These are phyloP conservation scores for Margaritispora aquatica DNA, from an alignment of 495 filamentous ascomycete species.

Conservation along the genomic window DNA sequence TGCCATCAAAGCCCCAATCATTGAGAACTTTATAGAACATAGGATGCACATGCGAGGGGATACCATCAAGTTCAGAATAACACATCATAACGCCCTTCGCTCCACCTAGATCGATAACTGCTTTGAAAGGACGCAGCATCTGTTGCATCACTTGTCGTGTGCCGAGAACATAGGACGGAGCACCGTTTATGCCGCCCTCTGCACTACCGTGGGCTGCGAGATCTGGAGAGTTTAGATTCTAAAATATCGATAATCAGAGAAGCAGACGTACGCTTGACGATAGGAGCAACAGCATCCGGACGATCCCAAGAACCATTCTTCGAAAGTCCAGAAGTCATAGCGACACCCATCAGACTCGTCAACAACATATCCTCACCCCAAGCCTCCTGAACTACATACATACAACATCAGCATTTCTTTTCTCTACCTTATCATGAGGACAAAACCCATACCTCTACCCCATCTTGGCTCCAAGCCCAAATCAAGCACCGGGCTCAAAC, in stretches of 20 bases:
- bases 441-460: slow-evolving; percentile 33
- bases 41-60: slow-evolving; percentile 30
- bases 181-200: slow-evolving; percentile 33
- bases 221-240: slow-evolving; percentile 11
- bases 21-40: slow-evolving; percentile 30
- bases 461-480: slow-evolving; percentile 35
- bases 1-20: slow-evolving; percentile 35
- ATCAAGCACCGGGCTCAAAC: slow-evolving; percentile 37
- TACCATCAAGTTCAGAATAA: slow-evolving; percentile 35
- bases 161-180: slow-evolving; percentile 33
- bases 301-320: slow-evolving; percentile 34
- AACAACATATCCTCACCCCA: slow-evolving; percentile 40
- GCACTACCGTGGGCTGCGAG: slow-evolving; percentile 34
- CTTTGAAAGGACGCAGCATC: slow-evolving; percentile 33
- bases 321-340: slow-evolving; percentile 32
- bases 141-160: slow-evolving; percentile 34
- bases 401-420: no score
- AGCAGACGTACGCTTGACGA: slow-evolving; percentile 27
- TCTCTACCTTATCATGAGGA: no score
- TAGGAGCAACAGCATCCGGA: slow-evolving; percentile 31
- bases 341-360: slow-evolving; percentile 35
- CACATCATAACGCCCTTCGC: slow-evolving; percentile 37
- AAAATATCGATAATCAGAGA: background rate
- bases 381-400: slow-evolving; percentile 27
- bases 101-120: slow-evolving; percentile 33